Percentiles rank a stretch among this genome's conserved stretches.
Conservation (phyloP, 441 rosid species). For the Omphalea diandra region DNA sequence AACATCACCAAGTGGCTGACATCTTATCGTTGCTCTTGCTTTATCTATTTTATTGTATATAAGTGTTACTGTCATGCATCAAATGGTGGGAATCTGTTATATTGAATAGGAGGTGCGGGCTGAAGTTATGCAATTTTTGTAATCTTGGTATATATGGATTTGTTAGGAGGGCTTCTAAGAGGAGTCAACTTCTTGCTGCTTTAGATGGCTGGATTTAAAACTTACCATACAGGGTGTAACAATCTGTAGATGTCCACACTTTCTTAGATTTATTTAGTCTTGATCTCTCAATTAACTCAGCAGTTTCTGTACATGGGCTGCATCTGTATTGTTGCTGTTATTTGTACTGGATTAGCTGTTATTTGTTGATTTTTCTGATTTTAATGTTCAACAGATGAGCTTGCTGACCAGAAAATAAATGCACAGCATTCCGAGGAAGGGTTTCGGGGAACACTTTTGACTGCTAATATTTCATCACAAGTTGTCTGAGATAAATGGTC, state of each 20-base stretch:
- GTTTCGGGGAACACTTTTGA: slow-evolving; percentile 84
- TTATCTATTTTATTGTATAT: not conserved
- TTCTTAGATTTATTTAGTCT: not conserved
- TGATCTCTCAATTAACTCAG: not conserved
- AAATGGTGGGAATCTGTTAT: not conserved
- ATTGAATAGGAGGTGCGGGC: not conserved
- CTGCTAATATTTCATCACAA: slow-evolving; percentile 63
- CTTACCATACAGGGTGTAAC: not conserved
- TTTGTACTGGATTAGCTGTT: not conserved
- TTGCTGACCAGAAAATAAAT: slow-evolving; percentile 62
- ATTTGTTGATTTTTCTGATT: slow-evolving; percentile 16
- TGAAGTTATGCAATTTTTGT: not conserved
- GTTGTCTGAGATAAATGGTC: slow-evolving; percentile 44
- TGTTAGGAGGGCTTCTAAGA: not conserved
- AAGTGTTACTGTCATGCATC: not conserved
- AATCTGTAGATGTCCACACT: not conserved
- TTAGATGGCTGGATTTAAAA: not conserved
- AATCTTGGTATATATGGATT: not conserved
- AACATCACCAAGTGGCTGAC: not conserved
- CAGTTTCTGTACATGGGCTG: not conserved
- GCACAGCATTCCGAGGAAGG: slow-evolving; percentile 73
- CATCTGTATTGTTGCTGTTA: not conserved
- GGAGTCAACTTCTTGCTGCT: not conserved
- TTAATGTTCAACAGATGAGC: slow-evolving; percentile 65
- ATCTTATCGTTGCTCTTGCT: not conserved